Percentiles rank a stretch among this genome's conserved stretches.
These are phyloP conservation scores for Citrus sp. DNA, from an alignment of 345 rosid genomes.

Conservation along the genomic window DNA sequence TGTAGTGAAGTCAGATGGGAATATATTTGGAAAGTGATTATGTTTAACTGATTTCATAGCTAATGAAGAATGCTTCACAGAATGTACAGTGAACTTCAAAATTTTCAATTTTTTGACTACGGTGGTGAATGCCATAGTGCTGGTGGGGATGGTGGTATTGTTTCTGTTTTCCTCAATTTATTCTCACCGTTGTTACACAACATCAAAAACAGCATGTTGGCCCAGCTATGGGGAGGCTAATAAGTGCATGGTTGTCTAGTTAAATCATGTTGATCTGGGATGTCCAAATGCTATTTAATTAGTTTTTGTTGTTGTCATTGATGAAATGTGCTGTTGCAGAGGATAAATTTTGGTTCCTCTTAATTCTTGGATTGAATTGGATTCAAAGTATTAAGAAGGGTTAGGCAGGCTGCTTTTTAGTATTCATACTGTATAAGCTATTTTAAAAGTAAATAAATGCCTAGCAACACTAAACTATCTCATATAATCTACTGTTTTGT, in stretches of 20 bases:
- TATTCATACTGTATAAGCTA: neutral
- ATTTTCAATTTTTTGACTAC: neutral
- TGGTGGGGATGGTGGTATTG: neutral
- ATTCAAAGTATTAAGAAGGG: neutral
- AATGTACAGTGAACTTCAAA: neutral
- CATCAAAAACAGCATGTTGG: neutral
- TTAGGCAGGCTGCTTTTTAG: neutral
- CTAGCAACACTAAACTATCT: neutral
- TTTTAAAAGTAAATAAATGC: neutral
- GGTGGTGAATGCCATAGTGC: neutral
- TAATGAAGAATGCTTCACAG: neutral
- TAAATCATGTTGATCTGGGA: neutral
- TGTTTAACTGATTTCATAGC: neutral
- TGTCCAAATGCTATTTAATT: neutral
- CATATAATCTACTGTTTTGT: slow-evolving; percentile 11
- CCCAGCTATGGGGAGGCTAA: neutral
- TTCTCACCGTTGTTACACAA: neutral
- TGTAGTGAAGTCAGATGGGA: neutral
- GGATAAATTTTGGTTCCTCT: neutral
- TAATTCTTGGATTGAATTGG: neutral
- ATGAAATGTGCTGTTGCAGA: neutral
- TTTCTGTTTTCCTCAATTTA: neutral
- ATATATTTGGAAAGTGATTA: neutral
- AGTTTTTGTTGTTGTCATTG: neutral
- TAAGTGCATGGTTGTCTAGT: neutral